phyloP scores from a whole-genome alignment of 106 monocot genomes.

The Dendrobium huoshanense region DNA sequence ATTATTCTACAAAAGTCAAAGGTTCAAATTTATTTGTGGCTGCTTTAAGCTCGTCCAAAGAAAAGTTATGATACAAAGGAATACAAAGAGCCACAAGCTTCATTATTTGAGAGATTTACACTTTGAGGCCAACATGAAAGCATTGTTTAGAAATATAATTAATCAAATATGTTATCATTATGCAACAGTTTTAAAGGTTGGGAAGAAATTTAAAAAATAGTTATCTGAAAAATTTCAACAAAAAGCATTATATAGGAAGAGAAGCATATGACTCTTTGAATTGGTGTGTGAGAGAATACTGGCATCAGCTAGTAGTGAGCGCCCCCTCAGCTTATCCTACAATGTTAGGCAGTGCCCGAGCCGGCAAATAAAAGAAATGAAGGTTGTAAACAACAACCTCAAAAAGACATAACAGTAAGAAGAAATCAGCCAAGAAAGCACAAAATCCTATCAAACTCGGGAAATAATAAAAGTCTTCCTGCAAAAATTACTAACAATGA shows the following conservation, averaged over 20 bases:
- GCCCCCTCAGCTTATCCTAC: too few species aligned
- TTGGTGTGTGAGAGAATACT: conserved; percentile 43
- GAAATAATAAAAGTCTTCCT: too few species aligned
- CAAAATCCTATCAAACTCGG: too few species aligned
- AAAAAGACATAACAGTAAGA: too few species aligned
- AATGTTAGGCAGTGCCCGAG: too few species aligned
- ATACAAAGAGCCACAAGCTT: conserved; percentile 81
- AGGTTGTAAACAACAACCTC: too few species aligned
- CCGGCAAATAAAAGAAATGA: too few species aligned
- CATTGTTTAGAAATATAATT: neutral
- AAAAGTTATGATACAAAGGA: conserved; percentile 72
- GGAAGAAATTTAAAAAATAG: neutral
- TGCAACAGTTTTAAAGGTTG: neutral
- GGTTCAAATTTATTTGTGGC: conserved; percentile 84
- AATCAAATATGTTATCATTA: neutral
- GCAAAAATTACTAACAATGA: too few species aligned
- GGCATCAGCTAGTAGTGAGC: conserved; percentile 65
- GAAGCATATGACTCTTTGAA: neutral
- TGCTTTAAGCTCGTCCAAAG: conserved; percentile 89
- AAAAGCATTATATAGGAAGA: neutral
- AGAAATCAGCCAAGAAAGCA: too few species aligned
- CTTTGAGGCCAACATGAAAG: conserved; percentile 14
- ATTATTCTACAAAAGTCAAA: conserved; percentile 72
- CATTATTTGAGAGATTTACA: conserved; percentile 89
- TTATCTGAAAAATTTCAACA: neutral